These are phyloP conservation scores for Tuber brumale DNA, from an alignment of 495 filamentous ascomycete genomes.

Conservation along the genomic window DNA sequence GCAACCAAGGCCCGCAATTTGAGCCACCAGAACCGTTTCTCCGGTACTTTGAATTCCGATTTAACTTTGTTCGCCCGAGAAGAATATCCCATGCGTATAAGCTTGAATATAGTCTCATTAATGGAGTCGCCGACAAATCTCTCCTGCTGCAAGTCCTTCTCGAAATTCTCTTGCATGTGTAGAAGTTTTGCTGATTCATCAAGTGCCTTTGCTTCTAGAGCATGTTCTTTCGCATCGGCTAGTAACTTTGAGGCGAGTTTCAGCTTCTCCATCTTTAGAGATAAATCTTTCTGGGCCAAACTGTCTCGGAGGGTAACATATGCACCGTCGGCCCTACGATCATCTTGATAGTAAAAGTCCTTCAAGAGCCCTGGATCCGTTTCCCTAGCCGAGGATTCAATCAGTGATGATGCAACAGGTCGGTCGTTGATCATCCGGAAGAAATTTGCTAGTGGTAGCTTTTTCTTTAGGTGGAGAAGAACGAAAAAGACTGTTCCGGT, in stretches of 20 bases:
- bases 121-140: conserved; percentile 72
- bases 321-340: conserved; percentile 81
- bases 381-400: conserved; percentile 70
- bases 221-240: conserved; percentile 71
- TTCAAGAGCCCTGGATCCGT: conserved; percentile 81
- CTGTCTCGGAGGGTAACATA: conserved; percentile 77
- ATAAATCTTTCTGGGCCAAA: conserved; percentile 37
- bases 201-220: conserved; percentile 65
- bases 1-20: conserved; percentile 81
- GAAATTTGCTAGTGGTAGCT: conserved; percentile 81
- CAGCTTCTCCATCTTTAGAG: conserved; percentile 68
- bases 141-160: conserved; percentile 65
- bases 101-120: conserved; percentile 82
- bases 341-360: conserved; percentile 96
- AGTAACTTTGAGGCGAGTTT: conserved; percentile 73
- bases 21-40: conserved; percentile 85
- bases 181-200: conserved; percentile 72
- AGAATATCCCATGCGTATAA: conserved; percentile 66
- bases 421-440: conserved; percentile 86
- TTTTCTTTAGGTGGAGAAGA: conserved; percentile 80
- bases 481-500: conserved; percentile 62
- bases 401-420: conserved; percentile 78
- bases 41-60: conserved; percentile 84
- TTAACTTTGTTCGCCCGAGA: conserved; percentile 79
- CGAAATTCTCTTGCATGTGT: conserved; percentile 75